Evolutionary conservation across 306 rosid species (phyloP).

Genomic region (Vigna nakashimae): DNA sequence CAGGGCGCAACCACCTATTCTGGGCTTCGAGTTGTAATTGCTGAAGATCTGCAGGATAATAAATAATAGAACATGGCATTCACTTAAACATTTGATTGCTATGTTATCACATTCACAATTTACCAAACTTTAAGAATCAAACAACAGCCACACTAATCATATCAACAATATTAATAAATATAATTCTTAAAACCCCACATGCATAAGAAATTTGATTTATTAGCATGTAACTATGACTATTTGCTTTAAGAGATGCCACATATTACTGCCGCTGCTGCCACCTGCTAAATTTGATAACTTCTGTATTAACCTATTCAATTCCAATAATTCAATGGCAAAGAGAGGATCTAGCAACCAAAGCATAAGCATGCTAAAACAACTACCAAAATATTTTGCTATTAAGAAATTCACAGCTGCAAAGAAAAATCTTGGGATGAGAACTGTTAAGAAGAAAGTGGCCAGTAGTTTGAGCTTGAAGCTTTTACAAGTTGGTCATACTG

Average conservation of each 20-base stretch:
- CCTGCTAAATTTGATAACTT: not conserved
- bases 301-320: not conserved
- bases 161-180: constrained; percentile 7
- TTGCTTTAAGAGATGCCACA: not conserved
- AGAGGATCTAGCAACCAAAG: constrained; percentile 3
- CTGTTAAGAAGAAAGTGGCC: not conserved
- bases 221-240: not conserved
- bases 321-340: not conserved
- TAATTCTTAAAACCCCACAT: not conserved
- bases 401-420: not conserved
- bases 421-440: not conserved
- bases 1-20: constrained; percentile 89
- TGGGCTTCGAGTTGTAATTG: constrained; percentile 79
- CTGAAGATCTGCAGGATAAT: constrained; percentile 64
- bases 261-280: not conserved
- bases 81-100: constrained; percentile 27
- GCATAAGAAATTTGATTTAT: constrained; percentile 32
- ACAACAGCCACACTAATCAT: constrained; percentile 2
- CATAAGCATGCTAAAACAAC: not conserved
- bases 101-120: constrained; percentile 18
- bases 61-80: constrained; percentile 18
- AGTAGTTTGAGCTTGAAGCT: constrained; percentile 1
- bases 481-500: not conserved
- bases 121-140: constrained; percentile 34
- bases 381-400: not conserved